phyloP scores from a whole-genome alignment of 2,329 filamentous ascomycete species.

The Amesomyces nigricolor region DNA sequence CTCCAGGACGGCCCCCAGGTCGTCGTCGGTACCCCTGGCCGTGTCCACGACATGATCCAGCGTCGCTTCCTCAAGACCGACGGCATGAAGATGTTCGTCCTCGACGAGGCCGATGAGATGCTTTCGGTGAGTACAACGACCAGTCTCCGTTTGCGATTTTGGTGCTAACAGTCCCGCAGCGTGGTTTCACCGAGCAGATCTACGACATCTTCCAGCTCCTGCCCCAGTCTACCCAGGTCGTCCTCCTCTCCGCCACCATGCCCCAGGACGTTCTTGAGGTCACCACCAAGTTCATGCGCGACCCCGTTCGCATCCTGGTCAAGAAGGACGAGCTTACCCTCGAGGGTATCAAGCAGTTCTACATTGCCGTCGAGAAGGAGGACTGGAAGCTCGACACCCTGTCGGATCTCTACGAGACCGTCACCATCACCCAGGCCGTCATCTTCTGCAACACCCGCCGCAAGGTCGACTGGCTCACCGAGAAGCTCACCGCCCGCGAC shows the following conservation, averaged over 20 bases:
- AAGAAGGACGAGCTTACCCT: conserved; percentile 99
- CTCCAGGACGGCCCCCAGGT: conserved; percentile 94
- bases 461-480: conserved; percentile 99
- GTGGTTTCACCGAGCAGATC: conserved; percentile 99
- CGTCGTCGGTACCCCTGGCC: conserved; percentile 94
- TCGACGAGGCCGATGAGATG: conserved; percentile 99
- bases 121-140: conserved; percentile 62
- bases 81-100: conserved; percentile 99
- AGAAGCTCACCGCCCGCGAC: conserved; percentile 97
- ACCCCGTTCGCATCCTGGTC: conserved; percentile 96
- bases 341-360: conserved; percentile 99
- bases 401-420: conserved; percentile 97
- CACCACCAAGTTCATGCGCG: conserved; percentile 99
- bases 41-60: conserved; percentile 99
- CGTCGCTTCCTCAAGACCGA: conserved; percentile 95
- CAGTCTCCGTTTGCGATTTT: neutral
- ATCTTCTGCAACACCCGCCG: conserved; percentile 99
- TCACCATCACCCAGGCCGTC: conserved; percentile 98
- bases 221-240: conserved; percentile 95
- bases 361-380: conserved; percentile 99
- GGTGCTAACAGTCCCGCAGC: conserved; percentile 47
- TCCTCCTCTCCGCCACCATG: conserved; percentile 96
- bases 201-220: conserved; percentile 99
- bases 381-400: conserved; percentile 99
- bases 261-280: conserved; percentile 98